Base-by-base conservation (phyloP, 2,329 filamentous ascomycete genomes). In the Fusarium piperis region DNA sequence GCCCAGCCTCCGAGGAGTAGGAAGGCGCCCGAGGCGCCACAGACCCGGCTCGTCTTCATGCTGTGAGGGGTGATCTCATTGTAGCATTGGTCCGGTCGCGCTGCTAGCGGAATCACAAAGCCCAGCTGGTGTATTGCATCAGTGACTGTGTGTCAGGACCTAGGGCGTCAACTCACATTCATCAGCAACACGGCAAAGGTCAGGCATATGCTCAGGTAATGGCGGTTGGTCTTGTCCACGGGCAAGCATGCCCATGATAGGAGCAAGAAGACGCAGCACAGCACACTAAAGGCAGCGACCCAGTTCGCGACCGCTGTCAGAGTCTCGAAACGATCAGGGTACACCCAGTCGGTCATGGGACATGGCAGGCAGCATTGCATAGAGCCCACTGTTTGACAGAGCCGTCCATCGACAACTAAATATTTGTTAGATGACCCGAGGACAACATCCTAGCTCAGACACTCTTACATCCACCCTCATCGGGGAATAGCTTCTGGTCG, bases 21-120 rank as follows among this genome's bases (percentile, higher is more conserved):
- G 72, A 98, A 91, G 1, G 94, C 88, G 11, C 96, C 96, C 1
- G 95, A 97, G 66, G 94, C 92, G 6, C 94, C 96, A 79, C 96
- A 99, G 5, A 94, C 90, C 28, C 91, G 83, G 77, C 89, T 93
- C 2, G 91, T 93, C 72, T 91, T 88, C 95, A 98, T 98, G 79
- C 95, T 93, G 78, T 98, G 91, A 0, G 96, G 96, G 0, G 96
- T 99, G 77, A 99, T 98, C 51, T 88, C 85, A 79, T 99, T 93
- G 79, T 90, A 93, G 80, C 96, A 99, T 84, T 97, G 90, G 0
- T 94, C 84, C 1, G 95, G 94, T 67, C 91, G 88, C 28, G 90
- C 90, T 13, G 90, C 94, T 23, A 98, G 87, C 0, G 96, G 95
- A 41, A 99, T 90, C 48, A 98, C 93, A 79, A 98, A 97, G 32